Evolutionary conservation across 768 basidiomycete genomes (phyloP).

Genomic region (Glaciozyma martinii): DNA sequence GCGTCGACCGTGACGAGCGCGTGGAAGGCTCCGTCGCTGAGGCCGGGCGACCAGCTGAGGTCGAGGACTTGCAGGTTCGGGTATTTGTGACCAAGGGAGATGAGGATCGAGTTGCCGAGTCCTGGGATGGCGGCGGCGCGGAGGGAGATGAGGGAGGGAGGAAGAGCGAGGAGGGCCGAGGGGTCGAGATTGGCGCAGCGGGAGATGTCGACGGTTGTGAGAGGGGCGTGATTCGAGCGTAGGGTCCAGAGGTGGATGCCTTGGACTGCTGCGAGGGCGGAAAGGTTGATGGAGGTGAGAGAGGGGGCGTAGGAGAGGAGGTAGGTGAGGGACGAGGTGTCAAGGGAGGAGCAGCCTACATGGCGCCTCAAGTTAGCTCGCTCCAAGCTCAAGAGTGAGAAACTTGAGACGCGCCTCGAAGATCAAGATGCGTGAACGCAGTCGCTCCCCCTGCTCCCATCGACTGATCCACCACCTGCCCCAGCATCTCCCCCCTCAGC

Average conservation of each 20-base stretch:
- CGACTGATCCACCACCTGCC: conserved; percentile 2
- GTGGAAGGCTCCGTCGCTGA: conserved; percentile 44
- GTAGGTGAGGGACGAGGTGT: conserved; percentile 58
- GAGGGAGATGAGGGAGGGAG: no score
- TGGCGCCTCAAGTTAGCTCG: not conserved
- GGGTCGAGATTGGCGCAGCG: not conserved
- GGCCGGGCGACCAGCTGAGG: conserved; percentile 59
- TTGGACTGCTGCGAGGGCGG: conserved; percentile 59
- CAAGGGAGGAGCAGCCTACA: conserved; percentile 57
- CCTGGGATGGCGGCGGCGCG: not conserved
- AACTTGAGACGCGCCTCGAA: conserved; percentile 2
- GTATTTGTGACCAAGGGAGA: conserved; percentile 55
- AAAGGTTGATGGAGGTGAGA: conserved; percentile 53
- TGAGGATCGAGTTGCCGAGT: conserved; percentile 44
- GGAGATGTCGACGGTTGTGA: not conserved
- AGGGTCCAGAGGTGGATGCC: not conserved
- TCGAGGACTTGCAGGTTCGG: conserved; percentile 55
- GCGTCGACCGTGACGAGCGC: conserved; percentile 40
- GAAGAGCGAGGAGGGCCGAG: not conserved
- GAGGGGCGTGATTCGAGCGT: not conserved
- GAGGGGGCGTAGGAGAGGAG: conserved; percentile 47
- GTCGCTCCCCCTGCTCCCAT: not conserved
- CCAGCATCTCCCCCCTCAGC: not conserved
- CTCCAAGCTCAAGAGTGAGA: not conserved
- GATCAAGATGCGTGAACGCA: conserved; percentile 1